phyloP scores from a whole-genome alignment of 1,284 basidiomycete genomes.

The Tranzscheliella williamsii region DNA sequence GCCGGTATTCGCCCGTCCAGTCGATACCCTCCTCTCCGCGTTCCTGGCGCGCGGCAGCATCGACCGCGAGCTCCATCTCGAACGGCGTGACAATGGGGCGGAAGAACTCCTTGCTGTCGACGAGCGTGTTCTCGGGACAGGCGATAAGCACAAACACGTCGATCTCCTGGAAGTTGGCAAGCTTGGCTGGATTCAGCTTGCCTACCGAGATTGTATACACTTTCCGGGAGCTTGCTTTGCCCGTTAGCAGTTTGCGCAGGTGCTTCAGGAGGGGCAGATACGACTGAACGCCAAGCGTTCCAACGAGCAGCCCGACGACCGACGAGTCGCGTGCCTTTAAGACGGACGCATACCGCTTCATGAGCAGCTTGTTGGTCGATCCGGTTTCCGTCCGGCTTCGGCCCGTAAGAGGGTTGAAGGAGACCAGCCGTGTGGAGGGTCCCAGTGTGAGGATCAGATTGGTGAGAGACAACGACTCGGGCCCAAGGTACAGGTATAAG shows the following conservation, averaged over 20 bases:
- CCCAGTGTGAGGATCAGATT: slow-evolving; percentile 70
- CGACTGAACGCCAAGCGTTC: slow-evolving; percentile 79
- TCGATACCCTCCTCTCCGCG: slow-evolving; percentile 29
- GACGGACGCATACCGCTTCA: slow-evolving; percentile 83
- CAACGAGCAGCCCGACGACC: slow-evolving; percentile 91
- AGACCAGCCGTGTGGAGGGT: slow-evolving; percentile 65
- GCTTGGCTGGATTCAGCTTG: slow-evolving; percentile 89
- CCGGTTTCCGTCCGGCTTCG: slow-evolving; percentile 66
- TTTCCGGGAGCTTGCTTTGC: slow-evolving; percentile 70
- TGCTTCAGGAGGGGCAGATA: slow-evolving; percentile 32
- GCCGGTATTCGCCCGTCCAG: slow-evolving; percentile 80
- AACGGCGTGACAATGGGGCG: slow-evolving; percentile 92
- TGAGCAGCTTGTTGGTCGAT: slow-evolving; percentile 75
- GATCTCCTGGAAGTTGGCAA: slow-evolving; percentile 94
- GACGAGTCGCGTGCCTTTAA: slow-evolving; percentile 89
- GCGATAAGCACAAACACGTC: slow-evolving; percentile 95
- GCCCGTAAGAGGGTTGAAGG: slow-evolving; percentile 72
- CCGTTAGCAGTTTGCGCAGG: slow-evolving; percentile 35
- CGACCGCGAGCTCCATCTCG: slow-evolving; percentile 82
- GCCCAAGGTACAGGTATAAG: slow-evolving; percentile 77
- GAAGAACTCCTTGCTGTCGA: slow-evolving; percentile 82
- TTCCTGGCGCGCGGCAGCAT: slow-evolving; percentile 46
- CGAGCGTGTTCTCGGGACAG: slow-evolving; percentile 87
- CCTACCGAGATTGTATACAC: slow-evolving; percentile 91
- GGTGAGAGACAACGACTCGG: slow-evolving; percentile 77